These are phyloP conservation scores for Gonapodya sp. DNA, from an alignment of 192 early-diverging fungal genomes.

Conservation along the genomic window DNA sequence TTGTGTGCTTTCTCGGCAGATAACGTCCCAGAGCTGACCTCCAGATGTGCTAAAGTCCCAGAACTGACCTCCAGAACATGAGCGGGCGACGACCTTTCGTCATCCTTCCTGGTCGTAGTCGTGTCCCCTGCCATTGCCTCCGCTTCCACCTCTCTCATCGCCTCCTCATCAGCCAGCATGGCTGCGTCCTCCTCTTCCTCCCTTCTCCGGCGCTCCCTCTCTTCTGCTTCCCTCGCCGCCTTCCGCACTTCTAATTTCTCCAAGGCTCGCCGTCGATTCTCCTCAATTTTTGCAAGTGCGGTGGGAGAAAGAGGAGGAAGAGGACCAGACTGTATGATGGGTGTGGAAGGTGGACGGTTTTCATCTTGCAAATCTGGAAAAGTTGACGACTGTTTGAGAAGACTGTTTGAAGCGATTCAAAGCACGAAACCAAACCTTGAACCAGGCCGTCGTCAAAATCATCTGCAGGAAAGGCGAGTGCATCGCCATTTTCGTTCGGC, in stretches of 20 bases:
- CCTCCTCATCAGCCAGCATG: conserved; percentile 5
- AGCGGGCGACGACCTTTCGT: neutral
- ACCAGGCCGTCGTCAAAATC: no score
- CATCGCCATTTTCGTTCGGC: neutral
- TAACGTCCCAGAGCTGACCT: no score
- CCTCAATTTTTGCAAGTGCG: neutral
- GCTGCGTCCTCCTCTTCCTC: conserved; percentile 4
- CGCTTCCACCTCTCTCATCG: neutral
- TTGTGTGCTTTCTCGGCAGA: neutral
- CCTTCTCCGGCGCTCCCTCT: neutral
- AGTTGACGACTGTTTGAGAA: no score
- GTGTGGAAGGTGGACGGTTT: neutral
- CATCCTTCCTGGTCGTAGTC: neutral
- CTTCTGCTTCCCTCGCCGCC: neutral
- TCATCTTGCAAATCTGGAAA: neutral
- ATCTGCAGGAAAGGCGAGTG: no score
- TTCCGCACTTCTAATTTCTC: neutral
- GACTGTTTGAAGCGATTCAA: neutral
- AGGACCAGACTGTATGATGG: neutral
- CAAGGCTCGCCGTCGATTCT: neutral
- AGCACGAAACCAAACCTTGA: no score
- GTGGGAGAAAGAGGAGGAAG: neutral
- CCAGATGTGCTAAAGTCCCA: no score
- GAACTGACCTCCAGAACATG: no score
- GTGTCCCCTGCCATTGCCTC: neutral